Evolutionary conservation across 106 monocot species (phyloP).

Genomic region (Dactylorhiza incarnata): DNA sequence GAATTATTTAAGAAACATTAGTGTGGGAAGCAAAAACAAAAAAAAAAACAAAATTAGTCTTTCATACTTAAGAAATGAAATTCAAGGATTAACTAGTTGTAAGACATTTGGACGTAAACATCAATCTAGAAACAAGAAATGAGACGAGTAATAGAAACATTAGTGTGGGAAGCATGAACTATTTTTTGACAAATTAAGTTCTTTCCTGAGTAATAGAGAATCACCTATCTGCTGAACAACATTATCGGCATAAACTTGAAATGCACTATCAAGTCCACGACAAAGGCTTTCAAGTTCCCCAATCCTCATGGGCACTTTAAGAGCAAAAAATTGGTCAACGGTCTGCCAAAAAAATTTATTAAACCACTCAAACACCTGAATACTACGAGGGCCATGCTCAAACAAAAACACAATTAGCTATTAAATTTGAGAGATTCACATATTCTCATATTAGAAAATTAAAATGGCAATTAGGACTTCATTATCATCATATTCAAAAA

Average conservation of each 20-base stretch:
- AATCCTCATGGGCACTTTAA: conserved; percentile 90
- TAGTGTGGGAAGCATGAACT: neutral
- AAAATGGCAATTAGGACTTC: neutral
- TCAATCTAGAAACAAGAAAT: neutral
- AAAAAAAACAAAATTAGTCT: neutral
- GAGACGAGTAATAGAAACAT: neutral
- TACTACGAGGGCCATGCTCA: neutral
- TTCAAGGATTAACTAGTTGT: neutral
- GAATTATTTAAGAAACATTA: neutral
- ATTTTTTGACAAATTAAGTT: neutral
- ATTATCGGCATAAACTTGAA: conserved; percentile 67
- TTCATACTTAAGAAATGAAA: neutral
- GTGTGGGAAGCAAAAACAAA: neutral
- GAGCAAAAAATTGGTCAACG: conserved; percentile 89
- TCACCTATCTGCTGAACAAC: conserved; percentile 71
- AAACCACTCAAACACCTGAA: neutral
- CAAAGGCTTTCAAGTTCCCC: conserved; percentile 68
- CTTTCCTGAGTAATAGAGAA: neutral
- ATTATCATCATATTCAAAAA: neutral
- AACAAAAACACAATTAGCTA: neutral
- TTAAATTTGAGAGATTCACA: neutral
- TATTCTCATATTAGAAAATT: neutral
- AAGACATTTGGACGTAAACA: neutral
- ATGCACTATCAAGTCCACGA: conserved; percentile 87
- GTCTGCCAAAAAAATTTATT: conserved; percentile 38